Evolutionary conservation across 768 basidiomycete genomes (phyloP).

Genomic region (Sutorius australiensis): DNA sequence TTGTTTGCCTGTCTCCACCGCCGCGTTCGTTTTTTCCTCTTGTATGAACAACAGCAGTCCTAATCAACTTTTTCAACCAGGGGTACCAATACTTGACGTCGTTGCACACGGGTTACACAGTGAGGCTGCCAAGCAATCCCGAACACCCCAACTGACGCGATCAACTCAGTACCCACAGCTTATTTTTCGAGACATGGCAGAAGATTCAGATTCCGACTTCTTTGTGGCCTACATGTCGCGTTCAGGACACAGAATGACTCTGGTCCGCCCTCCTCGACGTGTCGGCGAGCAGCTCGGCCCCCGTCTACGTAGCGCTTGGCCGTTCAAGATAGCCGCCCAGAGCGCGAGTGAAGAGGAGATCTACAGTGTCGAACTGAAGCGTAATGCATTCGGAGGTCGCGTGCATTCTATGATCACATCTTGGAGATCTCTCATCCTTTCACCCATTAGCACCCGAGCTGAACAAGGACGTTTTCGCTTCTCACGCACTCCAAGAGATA

Average conservation of each 20-base stretch:
- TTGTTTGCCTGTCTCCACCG: slow-evolving; percentile 59
- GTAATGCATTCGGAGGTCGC: slow-evolving; percentile 35
- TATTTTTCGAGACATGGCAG: slow-evolving; percentile 55
- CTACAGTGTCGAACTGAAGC: slow-evolving; percentile 55
- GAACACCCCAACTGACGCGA: slow-evolving; percentile 8
- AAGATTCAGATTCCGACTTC: slow-evolving; percentile 50
- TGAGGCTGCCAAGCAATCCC: slow-evolving; percentile 27
- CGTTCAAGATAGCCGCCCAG: slow-evolving; percentile 39
- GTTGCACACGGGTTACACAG: slow-evolving; percentile 53
- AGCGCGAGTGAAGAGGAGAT: slow-evolving; percentile 47
- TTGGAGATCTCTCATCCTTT: slow-evolving; percentile 2
- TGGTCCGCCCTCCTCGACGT: slow-evolving; percentile 40
- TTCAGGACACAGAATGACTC: slow-evolving; percentile 51
- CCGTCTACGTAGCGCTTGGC: slow-evolving; percentile 39
- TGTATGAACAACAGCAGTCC: slow-evolving; percentile 4
- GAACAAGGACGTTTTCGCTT: slow-evolving; percentile 53
- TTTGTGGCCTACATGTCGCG: slow-evolving; percentile 65
- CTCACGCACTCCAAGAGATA: slow-evolving; percentile 61
- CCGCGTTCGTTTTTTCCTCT: slow-evolving; percentile 41
- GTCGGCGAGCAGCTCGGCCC: slow-evolving; percentile 37
- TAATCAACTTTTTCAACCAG: slow-evolving; percentile 34
- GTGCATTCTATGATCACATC: background rate
- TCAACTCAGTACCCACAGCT: slow-evolving; percentile 53
- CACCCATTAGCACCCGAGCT: slow-evolving; percentile 36
- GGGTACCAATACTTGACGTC: slow-evolving; percentile 68